Base-by-base conservation (phyloP, 371 early-diverging fungal species). In the Mortierella sp. region DNA sequence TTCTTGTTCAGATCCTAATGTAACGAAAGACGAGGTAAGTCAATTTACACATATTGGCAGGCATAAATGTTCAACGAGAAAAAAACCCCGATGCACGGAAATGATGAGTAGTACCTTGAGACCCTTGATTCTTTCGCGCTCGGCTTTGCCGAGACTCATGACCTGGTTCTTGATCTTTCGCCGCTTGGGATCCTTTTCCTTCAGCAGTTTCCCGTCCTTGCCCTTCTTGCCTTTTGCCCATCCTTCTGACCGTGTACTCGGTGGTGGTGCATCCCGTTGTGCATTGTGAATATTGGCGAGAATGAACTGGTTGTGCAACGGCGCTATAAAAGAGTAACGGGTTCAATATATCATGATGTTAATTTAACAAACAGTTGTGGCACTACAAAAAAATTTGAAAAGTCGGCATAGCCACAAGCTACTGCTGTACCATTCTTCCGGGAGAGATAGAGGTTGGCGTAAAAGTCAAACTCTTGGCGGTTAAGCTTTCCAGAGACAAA, bases 261-360 rank as follows among this genome's bases (percentile, higher is more conserved):
- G 96, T 50, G 95, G 95, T n/a, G 92, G 92, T 72, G 92, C 92
- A 44, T 91, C 92, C 77, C 89, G 90, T 79, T 94, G 94, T 34
- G 96, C 94, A 81, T 96, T 96, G 80, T 94, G 94, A 70, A 96
- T 91, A 9, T 94, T 95, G 73, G 95, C 95, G 28, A 96, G 84
- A 68, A 96, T 95, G 81, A 96, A 95, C 47, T 94, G 91, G 83
- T 96, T 96, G 84, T 96, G 96, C 50, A 96, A 89, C 26, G 90
- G 86, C 0, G 95, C 96, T 94, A 75, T 50, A 50, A 50, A 38
- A 10, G 16, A 57, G 21, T 2, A 44, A 16, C 44, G 19, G 44
- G 44, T 75, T 9, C 45, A 42, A 26, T 38, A 52, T 50, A 44
- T 3, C 14, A 38, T 0, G 38, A 16, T 50, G 54, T 52, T 42